Base-by-base conservation (phyloP, 352 stramenopile species). In the Phytophthora vignae region DNA sequence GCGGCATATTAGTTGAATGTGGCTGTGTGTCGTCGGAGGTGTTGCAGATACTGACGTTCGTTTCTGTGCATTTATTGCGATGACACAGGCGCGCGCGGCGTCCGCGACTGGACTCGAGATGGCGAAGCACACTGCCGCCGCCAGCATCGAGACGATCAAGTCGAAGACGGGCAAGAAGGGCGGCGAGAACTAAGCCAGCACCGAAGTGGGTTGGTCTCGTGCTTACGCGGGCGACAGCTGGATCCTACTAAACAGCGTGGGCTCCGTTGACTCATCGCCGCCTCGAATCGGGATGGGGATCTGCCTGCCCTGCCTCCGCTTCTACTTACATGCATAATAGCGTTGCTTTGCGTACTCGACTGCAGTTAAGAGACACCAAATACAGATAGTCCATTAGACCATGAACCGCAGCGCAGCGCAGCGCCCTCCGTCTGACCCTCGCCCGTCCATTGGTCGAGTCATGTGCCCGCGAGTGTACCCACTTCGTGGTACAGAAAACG, bases 121-220 rank as follows among this genome's bases (percentile, higher is more conserved):
- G 77, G 89, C 89, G 61, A 96, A 96, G 77, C 75, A 84, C 49
- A 88, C 85, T 36, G 89, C 86, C n/a, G 65, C 72, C 12, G 89
- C 80, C 12, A 84, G 82, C 31, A 83, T 85, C 42, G 85, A 93
- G 73, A 93, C 87, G 7, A 90, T 94, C 68, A 92, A 92, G 78
- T 89, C 84, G 22, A 92, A 92, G 76, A 87, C 88, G 42, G 81
- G 77, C 44, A 93, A 90, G 79, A 91, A 93, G 75, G 69, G 76
- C 50, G 76, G 73, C 42, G 82, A 90, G 27, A 79, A 69, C 33
- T 81, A 76, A 69, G 36, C n/a, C 17, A n/a, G n/a, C 40, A 19
- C 8, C 36, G 11, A 62, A 52, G 17, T 48, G 48, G 21, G 42
- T 76, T 64, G 36, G 55, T 36, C 25, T 69, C 36, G 11, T 54